Conservation (phyloP, 345 rosid genomes). For the Ceriops zippeliana region DNA sequence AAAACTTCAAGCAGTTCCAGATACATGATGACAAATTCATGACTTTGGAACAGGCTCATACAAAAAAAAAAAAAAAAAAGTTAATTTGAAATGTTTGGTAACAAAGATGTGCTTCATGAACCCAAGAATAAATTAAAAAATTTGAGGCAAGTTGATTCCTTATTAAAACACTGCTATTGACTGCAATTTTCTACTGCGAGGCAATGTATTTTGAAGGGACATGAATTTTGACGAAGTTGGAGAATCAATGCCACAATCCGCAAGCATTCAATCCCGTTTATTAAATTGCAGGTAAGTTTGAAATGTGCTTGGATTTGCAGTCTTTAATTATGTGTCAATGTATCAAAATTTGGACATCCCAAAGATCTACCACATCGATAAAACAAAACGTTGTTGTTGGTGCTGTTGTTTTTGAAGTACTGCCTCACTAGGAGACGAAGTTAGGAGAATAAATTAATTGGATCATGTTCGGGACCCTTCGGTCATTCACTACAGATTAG, state of each 20-base stretch:
- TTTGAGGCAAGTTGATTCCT: too few species aligned
- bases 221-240: background rate
- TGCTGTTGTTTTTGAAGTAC: constrained; percentile 5
- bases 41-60: too few species aligned
- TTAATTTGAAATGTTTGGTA: too few species aligned
- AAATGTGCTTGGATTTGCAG: constrained; percentile 4
- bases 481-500: background rate
- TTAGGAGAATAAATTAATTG: constrained; percentile 6
- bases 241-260: background rate
- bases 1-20: background rate
- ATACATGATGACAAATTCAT: too few species aligned
- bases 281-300: constrained; percentile 8
- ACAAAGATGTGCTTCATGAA: too few species aligned
- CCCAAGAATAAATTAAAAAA: too few species aligned
- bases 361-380: background rate
- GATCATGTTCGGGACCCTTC: constrained; percentile 4
- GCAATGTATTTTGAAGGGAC: background rate
- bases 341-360: background rate
- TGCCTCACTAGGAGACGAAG: background rate
- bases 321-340: background rate
- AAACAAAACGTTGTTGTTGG: constrained; percentile 9
- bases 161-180: too few species aligned
- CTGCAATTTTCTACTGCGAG: background rate
- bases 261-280: background rate
- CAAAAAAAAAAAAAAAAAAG: too few species aligned